Evolutionary conservation across 305 asterid genomes (phyloP).

Genomic region (Rubia occidens): DNA sequence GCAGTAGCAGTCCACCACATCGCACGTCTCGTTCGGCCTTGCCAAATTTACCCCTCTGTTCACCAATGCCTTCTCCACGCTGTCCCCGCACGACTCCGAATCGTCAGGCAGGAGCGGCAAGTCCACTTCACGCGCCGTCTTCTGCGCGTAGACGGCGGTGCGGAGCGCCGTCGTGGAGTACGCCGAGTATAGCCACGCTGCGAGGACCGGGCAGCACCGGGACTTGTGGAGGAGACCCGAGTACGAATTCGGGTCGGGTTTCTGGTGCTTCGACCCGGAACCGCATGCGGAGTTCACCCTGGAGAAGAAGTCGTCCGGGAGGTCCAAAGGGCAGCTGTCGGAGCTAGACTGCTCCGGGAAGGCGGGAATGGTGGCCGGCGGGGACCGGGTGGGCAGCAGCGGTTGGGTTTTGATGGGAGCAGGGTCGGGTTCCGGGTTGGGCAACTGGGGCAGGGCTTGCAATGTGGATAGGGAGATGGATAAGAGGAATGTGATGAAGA

Average conservation of each 20-base stretch:
- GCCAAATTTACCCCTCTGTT: slow-evolving; percentile 44
- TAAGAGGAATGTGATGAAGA: slow-evolving; percentile 28
- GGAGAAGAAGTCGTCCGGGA: slow-evolving; percentile 57
- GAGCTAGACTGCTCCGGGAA: slow-evolving; percentile 72
- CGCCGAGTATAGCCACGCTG: slow-evolving; percentile 85
- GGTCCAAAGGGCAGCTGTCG: slow-evolving; percentile 67
- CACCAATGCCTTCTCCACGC: slow-evolving; percentile 60
- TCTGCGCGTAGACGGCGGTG: slow-evolving; percentile 17
- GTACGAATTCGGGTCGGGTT: slow-evolving; percentile 29
- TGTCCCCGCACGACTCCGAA: slow-evolving; percentile 74
- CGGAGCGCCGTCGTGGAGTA: slow-evolving; percentile 57
- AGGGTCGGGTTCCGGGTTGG: slow-evolving; percentile 60
- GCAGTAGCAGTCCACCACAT: slow-evolving; percentile 70
- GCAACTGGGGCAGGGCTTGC: slow-evolving; percentile 34
- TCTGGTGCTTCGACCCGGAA: slow-evolving; percentile 34
- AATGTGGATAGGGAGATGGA: slow-evolving; percentile 24
- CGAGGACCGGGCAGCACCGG: slow-evolving; percentile 88
- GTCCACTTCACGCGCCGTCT: slow-evolving; percentile 27
- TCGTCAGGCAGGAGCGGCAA: slow-evolving; percentile 88
- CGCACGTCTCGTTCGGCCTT: slow-evolving; percentile 71
- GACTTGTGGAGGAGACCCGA: slow-evolving; percentile 49
- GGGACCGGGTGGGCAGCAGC: slow-evolving; percentile 32
- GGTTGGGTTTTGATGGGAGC: slow-evolving; percentile 42
- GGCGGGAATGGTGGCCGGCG: slow-evolving; percentile 76
- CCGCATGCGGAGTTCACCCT: slow-evolving; percentile 61